phyloP scores from a whole-genome alignment of 768 basidiomycete species.

The Amanita fuliginea region DNA sequence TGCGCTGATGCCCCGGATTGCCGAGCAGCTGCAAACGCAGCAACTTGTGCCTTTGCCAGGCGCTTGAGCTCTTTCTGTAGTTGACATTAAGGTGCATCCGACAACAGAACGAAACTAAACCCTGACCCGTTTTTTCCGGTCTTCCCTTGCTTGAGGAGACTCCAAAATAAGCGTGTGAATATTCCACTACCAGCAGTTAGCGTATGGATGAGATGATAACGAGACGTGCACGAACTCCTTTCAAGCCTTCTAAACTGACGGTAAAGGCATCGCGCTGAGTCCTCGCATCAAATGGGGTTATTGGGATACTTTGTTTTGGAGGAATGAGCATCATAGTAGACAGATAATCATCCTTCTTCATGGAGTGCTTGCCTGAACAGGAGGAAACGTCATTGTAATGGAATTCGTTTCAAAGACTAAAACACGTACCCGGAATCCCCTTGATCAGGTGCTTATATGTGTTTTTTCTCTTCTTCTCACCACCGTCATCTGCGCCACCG shows the following conservation, averaged over 20 bases:
- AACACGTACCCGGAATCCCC: slow-evolving; percentile 52
- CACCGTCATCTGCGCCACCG: slow-evolving; percentile 46
- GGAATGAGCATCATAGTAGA: slow-evolving; percentile 54
- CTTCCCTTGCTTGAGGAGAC: slow-evolving; percentile 66
- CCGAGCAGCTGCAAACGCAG: background rate
- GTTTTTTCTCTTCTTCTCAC: slow-evolving; percentile 68
- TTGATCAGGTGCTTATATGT: slow-evolving; percentile 70
- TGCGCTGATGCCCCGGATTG: background rate
- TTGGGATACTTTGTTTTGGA: slow-evolving; percentile 57
- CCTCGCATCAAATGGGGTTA: slow-evolving; percentile 49
- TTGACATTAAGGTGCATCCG: background rate
- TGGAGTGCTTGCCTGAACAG: slow-evolving; percentile 58
- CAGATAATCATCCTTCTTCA: slow-evolving; percentile 71
- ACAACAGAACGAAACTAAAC: slow-evolving; percentile 5
- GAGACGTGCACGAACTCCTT: slow-evolving; percentile 43
- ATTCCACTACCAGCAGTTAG: slow-evolving; percentile 45
- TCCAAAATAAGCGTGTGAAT: slow-evolving; percentile 46
- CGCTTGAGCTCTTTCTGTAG: slow-evolving; percentile 63
- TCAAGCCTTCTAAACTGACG: slow-evolving; percentile 60
- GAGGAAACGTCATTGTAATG: slow-evolving; percentile 4
- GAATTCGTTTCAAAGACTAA: slow-evolving; percentile 5
- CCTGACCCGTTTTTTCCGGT: slow-evolving; percentile 67
- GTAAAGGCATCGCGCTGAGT: slow-evolving; percentile 68
- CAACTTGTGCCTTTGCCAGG: slow-evolving; percentile 44
- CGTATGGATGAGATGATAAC: background rate